Evolutionary conservation across 805 yeast species (phyloP), one percentile per base, ranked within the genome.

Genomic region (Limtongozyma cylindracea): DNA sequence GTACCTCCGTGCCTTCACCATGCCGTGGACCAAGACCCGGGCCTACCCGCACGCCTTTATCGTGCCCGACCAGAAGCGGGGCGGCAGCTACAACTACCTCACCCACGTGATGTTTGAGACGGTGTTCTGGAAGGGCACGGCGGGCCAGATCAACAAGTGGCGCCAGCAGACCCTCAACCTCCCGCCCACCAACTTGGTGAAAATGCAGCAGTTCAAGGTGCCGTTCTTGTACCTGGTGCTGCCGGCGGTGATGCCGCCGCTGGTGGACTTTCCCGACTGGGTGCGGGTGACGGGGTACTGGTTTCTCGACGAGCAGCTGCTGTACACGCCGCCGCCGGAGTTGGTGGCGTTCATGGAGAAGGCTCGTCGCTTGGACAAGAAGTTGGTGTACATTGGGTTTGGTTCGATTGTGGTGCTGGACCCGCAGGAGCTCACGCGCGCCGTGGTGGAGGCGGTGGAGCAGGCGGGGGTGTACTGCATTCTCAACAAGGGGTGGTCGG

Each of bases 21-120:
- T 84, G 96, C 96, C 96, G 0, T 84, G 96, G 96, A 77, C 95
- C 0, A 49, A 92, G 28, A 82, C 96, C 1, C 56, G 91, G 31
- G 91, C 94, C 0, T 84, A 84, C 38, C 95, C 95, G 1, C 95
- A 84, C 50, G 95, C 96, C 0, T 80, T 84, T 30, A 65, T 82
- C 38, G 92, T 77, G 6, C 94, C 96, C 1, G 94, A 80, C 27
- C 91, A 76, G 43, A 77, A 72, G 37, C 60, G 72, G 39, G 94
- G 94, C 8, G 94, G 95, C 3, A 71, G 82, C 7, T 84, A 84
- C 45, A 84, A 84, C 38, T 76, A 77, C 37, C 52, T 84, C 47
- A 80, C 95, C 0, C 92, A 84, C 45, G 84, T 80, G 6, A 62
- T 84, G 47, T 84, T 82, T 47, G 96, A 84, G 34, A 80, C 71